Evolutionary conservation across 345 rosid species (phyloP).

Genomic region (Boechera stricta): DNA sequence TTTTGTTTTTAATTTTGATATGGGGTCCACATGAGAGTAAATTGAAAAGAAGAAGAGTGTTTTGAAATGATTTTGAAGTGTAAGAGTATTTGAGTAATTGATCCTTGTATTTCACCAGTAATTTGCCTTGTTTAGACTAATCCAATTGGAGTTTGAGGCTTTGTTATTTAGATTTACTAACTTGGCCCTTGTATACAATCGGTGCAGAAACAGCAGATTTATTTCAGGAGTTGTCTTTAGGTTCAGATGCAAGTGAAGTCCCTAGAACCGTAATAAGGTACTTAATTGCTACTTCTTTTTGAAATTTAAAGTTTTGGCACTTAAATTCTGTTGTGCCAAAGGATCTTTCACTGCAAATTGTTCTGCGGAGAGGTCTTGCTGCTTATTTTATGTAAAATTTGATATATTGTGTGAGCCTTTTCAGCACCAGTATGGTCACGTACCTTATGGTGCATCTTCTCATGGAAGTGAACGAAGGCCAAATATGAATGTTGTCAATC

Average conservation of each 20-base stretch:
- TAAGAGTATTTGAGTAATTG: no score
- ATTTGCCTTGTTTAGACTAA: not conserved
- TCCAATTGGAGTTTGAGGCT: constrained; percentile 19
- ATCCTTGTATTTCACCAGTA: constrained; percentile 5
- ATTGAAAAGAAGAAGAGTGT: no score
- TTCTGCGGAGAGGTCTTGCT: constrained; percentile 3
- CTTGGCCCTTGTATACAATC: constrained; percentile 12
- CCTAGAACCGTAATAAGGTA: constrained; percentile 56
- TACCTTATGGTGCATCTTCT: constrained; percentile 53
- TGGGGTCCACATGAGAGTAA: no score
- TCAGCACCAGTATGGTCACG: constrained; percentile 52
- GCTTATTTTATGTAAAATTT: not conserved
- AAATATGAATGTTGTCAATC: constrained; percentile 28
- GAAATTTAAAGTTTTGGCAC: not conserved
- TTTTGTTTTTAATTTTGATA: no score
- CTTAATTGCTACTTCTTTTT: not conserved
- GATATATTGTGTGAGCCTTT: not conserved
- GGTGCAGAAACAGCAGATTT: constrained; percentile 65
- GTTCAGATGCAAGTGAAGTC: constrained; percentile 54
- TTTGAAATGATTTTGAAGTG: no score
- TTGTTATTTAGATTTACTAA: constrained; percentile 21
- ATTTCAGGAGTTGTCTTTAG: constrained; percentile 62
- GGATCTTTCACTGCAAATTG: not conserved
- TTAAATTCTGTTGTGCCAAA: not conserved
- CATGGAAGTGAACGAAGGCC: constrained; percentile 41